phyloP scores from a whole-genome alignment of 352 stramenopile genomes.

The Nothophytophthora sp. region DNA sequence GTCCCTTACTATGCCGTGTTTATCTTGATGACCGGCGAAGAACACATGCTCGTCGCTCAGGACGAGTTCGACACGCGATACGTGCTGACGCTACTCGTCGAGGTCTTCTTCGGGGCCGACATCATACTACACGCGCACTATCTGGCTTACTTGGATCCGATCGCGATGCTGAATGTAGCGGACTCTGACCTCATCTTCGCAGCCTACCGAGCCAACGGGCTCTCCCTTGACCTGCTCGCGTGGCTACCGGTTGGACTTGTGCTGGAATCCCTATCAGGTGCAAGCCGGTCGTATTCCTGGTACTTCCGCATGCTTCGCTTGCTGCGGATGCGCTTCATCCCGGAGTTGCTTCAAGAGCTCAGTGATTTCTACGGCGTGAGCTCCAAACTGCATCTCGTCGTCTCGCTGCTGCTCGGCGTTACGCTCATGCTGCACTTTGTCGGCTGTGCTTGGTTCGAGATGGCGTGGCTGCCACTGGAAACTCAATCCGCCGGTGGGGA shows the following conservation, averaged over 20 bases:
- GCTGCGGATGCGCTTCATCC: slow-evolving; percentile 43
- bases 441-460: slow-evolving; percentile 73
- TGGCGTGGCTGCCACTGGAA: slow-evolving; percentile 31
- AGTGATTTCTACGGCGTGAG: slow-evolving; percentile 64
- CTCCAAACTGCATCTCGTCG: slow-evolving; percentile 55
- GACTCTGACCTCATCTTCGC: slow-evolving; percentile 61
- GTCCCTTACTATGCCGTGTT: slow-evolving; percentile 75
- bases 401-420: slow-evolving; percentile 51
- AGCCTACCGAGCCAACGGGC: slow-evolving; percentile 55
- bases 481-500: background rate
- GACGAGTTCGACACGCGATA: slow-evolving; percentile 36
- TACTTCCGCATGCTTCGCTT: slow-evolving; percentile 50
- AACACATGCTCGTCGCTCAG: slow-evolving; percentile 42
- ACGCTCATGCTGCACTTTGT: slow-evolving; percentile 61
- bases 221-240: slow-evolving; percentile 55
- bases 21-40: slow-evolving; percentile 48
- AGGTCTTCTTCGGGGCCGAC: slow-evolving; percentile 57
- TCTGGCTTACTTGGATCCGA: slow-evolving; percentile 60
- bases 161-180: slow-evolving; percentile 56
- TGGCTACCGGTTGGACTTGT: slow-evolving; percentile 47
- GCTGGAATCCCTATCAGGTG: slow-evolving; percentile 36
- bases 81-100: slow-evolving; percentile 31
- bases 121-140: slow-evolving; percentile 48
- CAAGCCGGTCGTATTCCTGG: slow-evolving; percentile 28
- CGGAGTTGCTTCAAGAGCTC: slow-evolving; percentile 45